Conservation (phyloP, 2,329 filamentous ascomycete genomes). For the Cladosporium colombiae region DNA sequence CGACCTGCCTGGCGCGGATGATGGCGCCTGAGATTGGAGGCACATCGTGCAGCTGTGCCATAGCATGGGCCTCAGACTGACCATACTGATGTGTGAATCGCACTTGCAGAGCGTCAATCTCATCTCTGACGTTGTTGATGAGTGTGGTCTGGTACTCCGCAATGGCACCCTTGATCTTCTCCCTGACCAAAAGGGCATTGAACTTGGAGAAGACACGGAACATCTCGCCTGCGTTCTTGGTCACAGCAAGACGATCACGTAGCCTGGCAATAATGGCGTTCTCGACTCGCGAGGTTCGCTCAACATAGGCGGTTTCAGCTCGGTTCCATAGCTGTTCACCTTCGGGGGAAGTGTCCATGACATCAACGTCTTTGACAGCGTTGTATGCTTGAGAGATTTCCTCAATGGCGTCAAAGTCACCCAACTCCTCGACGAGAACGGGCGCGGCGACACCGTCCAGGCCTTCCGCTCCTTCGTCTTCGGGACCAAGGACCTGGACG, state of each 20-base stretch:
- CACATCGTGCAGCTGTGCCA: constrained; percentile 94
- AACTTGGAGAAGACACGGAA: constrained; percentile 99
- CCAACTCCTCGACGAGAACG: constrained; percentile 87
- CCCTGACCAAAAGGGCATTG: constrained; percentile 95
- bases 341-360: constrained; percentile 86
- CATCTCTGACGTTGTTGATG: constrained; percentile 96
- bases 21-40: constrained; percentile 96
- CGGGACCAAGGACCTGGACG: constrained; percentile 86
- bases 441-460: constrained; percentile 61
- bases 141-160: constrained; percentile 97
- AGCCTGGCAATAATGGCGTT: constrained; percentile 97
- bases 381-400: constrained; percentile 95
- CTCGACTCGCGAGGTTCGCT: constrained; percentile 93
- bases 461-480: constrained; percentile 53
- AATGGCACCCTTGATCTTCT: constrained; percentile 98
- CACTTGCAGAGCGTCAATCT: constrained; percentile 90
- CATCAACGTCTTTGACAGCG: constrained; percentile 88
- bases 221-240: constrained; percentile 98
- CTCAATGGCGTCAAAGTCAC: constrained; percentile 93
- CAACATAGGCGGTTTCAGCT: constrained; percentile 94
- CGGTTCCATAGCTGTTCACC: constrained; percentile 91
- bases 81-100: constrained; percentile 99
- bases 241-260: constrained; percentile 87
- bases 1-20: constrained; percentile 96
- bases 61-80: constrained; percentile 94